Base-by-base conservation (phyloP, 371 early-diverging fungal species). In the Mortierella sp. region DNA sequence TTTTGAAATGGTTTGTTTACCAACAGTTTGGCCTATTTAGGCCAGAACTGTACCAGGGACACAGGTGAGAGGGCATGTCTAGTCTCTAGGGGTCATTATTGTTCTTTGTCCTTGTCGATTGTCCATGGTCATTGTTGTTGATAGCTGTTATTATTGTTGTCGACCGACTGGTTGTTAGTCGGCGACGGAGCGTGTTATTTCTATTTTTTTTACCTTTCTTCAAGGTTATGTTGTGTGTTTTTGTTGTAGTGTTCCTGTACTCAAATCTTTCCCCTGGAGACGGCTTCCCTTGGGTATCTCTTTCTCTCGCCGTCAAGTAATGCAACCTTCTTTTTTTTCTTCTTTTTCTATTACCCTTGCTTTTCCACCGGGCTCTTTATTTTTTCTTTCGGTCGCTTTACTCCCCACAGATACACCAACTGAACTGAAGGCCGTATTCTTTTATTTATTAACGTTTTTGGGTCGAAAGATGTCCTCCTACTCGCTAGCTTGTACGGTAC, bases 381-480 rank as follows among this genome's bases (percentile, higher is more conserved):
- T 63, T 34, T 58, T 13, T 60, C 63, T 34, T 63, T 63, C 19
- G 10, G 10, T 28, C 58, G 3, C 57, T 58, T 63, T 65, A 65
- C 65, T 65, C 65, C 38, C 65, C 65, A 65, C 65, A 65, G 65
- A 38, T 65, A 65, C 60, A 26, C 57, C 50, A 50, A 65, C 38
- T 10, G 9, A 28, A 11, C 28, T 31, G 60, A 60, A 16, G 2
- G 16, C n/a, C 55, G n/a, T 7, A 21, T 21, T 54, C 21, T 8
- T 55, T 65, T 65, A 38, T 65, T 24, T 65, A 38, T 65, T 65
- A 65, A 65, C 65, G 65, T 65, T 65, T 65, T 65, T 65, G 24
- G 63, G 34, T 65, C 21, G 65, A 60, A 31, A 26, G 34, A 9
- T 31, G 7, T 6, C 38, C 38, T 60, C 57, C 26, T 57, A n/a